Evolutionary conservation across 805 yeast species (phyloP).

Genomic region (Sungouiozyma intestinalis): DNA sequence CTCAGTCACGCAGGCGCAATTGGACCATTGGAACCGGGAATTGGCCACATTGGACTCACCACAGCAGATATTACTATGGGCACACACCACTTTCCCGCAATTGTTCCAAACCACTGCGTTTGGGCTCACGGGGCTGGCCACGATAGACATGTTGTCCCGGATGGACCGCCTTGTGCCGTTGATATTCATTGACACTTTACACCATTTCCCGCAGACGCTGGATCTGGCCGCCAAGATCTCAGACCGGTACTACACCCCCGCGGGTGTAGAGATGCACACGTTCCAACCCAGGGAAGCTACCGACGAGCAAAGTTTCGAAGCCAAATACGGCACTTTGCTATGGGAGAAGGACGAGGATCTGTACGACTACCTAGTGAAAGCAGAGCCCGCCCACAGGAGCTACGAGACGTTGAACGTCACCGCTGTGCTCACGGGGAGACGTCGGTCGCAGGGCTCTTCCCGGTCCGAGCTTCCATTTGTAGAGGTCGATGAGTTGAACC

Average conservation of each 20-base stretch:
- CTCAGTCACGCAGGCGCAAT: constrained; percentile 39
- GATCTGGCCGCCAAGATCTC: constrained; percentile 56
- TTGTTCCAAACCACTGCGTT: constrained; percentile 90
- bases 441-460: constrained; percentile 83
- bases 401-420: constrained; percentile 60
- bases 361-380: constrained; percentile 83
- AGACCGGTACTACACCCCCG: constrained; percentile 36
- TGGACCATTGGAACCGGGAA: constrained; percentile 55
- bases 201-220: constrained; percentile 90
- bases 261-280: constrained; percentile 39
- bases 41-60: constrained; percentile 46
- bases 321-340: constrained; percentile 58
- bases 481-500: constrained; percentile 61
- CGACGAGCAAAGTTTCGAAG: constrained; percentile 53
- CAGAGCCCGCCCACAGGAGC: constrained; percentile 85
- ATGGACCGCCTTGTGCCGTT: constrained; percentile 42
- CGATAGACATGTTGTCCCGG: constrained; percentile 69
- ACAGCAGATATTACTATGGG: constrained; percentile 71
- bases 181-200: constrained; percentile 80
- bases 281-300: constrained; percentile 53
- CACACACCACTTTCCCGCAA: constrained; percentile 70
- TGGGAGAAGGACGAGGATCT: constrained; percentile 77
- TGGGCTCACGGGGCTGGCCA: constrained; percentile 86
- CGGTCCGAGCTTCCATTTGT: constrained; percentile 61
- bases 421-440: constrained; percentile 87